A percentile compares a stretch with the other conserved stretches of the same genome.
These are phyloP conservation scores for Yamadazyma blattariae DNA, from an alignment of 1,139 yeast species.

Conservation along the genomic window DNA sequence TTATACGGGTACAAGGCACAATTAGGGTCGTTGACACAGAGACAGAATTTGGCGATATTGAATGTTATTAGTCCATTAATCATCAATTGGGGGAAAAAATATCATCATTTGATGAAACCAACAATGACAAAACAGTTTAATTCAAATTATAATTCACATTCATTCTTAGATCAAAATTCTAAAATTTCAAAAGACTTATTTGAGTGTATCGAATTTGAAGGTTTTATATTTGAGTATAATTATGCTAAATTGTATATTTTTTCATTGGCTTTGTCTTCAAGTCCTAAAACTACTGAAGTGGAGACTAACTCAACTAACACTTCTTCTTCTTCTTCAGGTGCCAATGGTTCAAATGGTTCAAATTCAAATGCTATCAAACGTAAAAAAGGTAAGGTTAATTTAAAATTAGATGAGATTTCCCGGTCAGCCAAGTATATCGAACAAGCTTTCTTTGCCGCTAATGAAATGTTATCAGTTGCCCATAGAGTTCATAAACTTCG, in stretches of 20 bases:
- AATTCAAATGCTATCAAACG: no score
- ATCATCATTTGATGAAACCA: conserved; percentile 52
- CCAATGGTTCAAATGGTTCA: no score
- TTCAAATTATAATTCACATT: conserved; percentile 24
- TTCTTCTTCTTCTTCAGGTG: no score
- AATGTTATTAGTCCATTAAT: conserved; percentile 73
- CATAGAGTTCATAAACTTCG: conserved; percentile 65
- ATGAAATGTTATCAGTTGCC: conserved; percentile 71
- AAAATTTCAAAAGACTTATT: conserved; percentile 38
- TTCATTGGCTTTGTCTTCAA: conserved; percentile 73
- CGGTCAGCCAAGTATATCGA: conserved; percentile 77
- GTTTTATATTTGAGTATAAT: conserved; percentile 76
- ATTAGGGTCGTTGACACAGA: conserved; percentile 51
- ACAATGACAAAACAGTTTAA: conserved; percentile 30
- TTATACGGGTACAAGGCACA: conserved; percentile 67
- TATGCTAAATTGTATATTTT: conserved; percentile 81
- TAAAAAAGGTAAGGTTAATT: conserved; percentile 20
- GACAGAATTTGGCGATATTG: conserved; percentile 69
- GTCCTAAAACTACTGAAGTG: conserved; percentile 21
- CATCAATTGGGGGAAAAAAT: conserved; percentile 73
- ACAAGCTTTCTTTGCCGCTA: conserved; percentile 81
- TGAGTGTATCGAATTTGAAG: conserved; percentile 58
- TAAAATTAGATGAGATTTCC: conserved; percentile 67
- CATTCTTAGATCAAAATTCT: conserved; percentile 35
- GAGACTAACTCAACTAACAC: no score